Percentiles rank a stretch among this genome's conserved stretches.
Conservation (phyloP, 164 flowering plant genomes). For the Malania oleifera region DNA sequence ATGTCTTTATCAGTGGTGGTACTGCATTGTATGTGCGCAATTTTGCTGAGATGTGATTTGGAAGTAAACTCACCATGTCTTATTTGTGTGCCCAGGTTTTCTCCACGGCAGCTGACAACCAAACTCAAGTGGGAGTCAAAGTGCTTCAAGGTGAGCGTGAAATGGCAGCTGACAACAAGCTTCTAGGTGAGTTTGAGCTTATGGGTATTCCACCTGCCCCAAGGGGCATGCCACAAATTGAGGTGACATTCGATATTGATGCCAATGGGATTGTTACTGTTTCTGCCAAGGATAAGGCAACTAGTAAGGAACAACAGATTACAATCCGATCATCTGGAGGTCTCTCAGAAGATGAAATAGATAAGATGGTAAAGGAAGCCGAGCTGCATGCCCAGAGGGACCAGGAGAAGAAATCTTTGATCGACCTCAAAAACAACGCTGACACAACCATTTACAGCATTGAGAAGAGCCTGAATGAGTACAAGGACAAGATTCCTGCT, state of each 20-base stretch:
- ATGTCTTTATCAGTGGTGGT: no score
- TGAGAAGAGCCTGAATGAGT: constrained; percentile 51
- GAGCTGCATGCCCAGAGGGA: constrained; percentile 48
- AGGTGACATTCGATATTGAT: constrained; percentile 57
- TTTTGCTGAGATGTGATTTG: no score
- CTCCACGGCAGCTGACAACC: constrained; percentile 60
- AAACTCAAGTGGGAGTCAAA: constrained; percentile 52
- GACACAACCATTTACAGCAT: constrained; percentile 49
- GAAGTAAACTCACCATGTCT: no score
- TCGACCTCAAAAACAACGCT: constrained; percentile 42
- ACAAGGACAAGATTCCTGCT: constrained; percentile 43
- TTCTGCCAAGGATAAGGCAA: constrained; percentile 52
- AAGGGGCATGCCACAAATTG: constrained; percentile 53
- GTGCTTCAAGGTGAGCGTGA: constrained; percentile 60
- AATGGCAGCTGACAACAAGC: constrained; percentile 53
- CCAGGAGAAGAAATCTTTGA: constrained; percentile 40
- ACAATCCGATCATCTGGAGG: constrained; percentile 57
- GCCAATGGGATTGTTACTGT: constrained; percentile 57
- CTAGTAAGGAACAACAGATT: constrained; percentile 46
- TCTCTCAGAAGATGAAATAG: constrained; percentile 45
- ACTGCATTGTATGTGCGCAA: no score
- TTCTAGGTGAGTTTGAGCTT: constrained; percentile 51
- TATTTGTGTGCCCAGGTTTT: constrained; percentile 34
- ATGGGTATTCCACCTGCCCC: constrained; percentile 57
- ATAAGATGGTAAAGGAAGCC: constrained; percentile 55